Percentiles rank a stretch among this genome's conserved stretches.
Conservation (phyloP, 2,329 filamentous ascomycete species). For the Exophiala oligosperma region DNA sequence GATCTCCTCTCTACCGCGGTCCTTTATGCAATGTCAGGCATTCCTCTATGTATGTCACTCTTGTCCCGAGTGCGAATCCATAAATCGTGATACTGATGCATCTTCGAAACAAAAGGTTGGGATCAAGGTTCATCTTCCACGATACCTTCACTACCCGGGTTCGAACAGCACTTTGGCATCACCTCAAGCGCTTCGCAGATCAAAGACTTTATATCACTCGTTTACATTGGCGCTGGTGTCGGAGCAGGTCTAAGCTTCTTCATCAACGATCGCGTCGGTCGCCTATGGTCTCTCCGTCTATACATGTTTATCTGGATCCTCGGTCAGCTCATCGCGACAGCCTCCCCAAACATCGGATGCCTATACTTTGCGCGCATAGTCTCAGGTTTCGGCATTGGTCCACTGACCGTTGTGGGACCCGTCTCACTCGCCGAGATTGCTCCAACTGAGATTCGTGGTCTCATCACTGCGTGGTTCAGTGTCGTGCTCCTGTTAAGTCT, state of each 20-base stretch:
- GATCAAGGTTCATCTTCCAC: constrained; percentile 36
- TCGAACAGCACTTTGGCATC: constrained; percentile 38
- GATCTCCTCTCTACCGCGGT: constrained; percentile 2
- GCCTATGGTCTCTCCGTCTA: constrained; percentile 42
- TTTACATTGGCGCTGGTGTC: constrained; percentile 36
- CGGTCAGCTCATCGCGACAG: constrained; percentile 29
- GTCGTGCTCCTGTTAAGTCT: constrained; percentile 22
- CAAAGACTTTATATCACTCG: constrained; percentile 40
- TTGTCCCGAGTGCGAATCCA: not conserved
- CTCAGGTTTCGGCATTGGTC: constrained; percentile 41
- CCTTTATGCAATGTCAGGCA: constrained; percentile 15
- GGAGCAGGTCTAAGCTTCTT: constrained; percentile 39
- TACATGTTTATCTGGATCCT: constrained; percentile 35
- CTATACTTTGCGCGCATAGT: constrained; percentile 43
- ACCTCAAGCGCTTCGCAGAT: constrained; percentile 33
- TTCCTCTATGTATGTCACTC: constrained; percentile 24
- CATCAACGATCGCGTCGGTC: constrained; percentile 43
- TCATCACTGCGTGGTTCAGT: constrained; percentile 41
- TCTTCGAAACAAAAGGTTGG: constrained; percentile 30
- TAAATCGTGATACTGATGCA: not conserved
- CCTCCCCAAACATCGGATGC: constrained; percentile 24
- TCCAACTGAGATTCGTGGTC: constrained; percentile 41
- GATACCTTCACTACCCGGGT: constrained; percentile 37
- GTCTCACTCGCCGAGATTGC: constrained; percentile 44
- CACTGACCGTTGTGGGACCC: constrained; percentile 40